A percentile compares a stretch with the other conserved stretches of the same genome.
Conservation (phyloP, 768 basidiomycete species). For the Boletus pseudopeckii region DNA sequence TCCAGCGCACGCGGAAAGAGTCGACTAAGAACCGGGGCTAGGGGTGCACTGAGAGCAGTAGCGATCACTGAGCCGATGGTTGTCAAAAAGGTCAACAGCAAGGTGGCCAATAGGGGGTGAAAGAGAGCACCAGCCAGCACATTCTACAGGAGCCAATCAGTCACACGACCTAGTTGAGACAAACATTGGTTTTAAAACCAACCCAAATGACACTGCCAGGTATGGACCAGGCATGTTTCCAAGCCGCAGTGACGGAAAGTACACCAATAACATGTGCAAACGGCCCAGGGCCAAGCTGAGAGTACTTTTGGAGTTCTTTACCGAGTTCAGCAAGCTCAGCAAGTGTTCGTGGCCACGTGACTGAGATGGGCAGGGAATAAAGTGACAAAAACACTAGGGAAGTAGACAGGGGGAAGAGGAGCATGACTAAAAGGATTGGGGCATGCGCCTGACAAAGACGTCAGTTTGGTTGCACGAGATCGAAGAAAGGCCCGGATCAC, state of each 20-base stretch:
- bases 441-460: constrained; percentile 43
- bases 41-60: constrained; percentile 74
- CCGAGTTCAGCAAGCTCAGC: constrained; percentile 74
- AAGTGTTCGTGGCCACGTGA: constrained; percentile 73
- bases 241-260: constrained; percentile 78
- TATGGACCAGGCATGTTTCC: constrained; percentile 98
- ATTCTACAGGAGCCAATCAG: constrained; percentile 52
- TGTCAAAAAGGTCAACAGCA: constrained; percentile 80
- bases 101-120: constrained; percentile 75
- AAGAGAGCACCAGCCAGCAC: constrained; percentile 86
- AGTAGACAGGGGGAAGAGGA: constrained; percentile 70
- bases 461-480: constrained; percentile 8
- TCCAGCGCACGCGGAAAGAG: constrained; percentile 83
- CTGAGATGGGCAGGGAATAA: constrained; percentile 63
- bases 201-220: constrained; percentile 94
- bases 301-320: constrained; percentile 72
- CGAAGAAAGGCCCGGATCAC: constrained; percentile 13
- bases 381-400: constrained; percentile 43
- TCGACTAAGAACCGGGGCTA: constrained; percentile 78
- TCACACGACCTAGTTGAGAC: constrained; percentile 7
- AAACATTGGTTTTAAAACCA: constrained; percentile 24
- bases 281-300: constrained; percentile 62
- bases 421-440: constrained; percentile 66
- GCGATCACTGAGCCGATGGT: constrained; percentile 83
- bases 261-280: constrained; percentile 78